Conservation (phyloP, 2,329 filamentous ascomycete genomes). For the Sordariomycetes sp. region DNA sequence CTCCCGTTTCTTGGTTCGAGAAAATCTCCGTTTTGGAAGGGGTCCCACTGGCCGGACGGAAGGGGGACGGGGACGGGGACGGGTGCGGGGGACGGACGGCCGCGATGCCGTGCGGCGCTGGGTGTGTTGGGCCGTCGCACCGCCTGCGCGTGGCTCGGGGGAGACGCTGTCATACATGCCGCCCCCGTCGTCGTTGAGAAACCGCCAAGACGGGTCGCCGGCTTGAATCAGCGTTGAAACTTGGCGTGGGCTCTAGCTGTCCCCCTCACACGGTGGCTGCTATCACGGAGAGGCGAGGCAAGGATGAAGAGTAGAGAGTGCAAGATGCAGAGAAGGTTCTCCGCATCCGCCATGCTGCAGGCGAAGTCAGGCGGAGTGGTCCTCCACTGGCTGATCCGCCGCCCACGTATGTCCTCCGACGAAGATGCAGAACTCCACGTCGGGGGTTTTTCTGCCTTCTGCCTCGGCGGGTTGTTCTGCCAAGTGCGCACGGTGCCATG, state of each 20-base stretch:
- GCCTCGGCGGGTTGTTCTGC: no score
- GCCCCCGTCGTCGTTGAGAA: not conserved
- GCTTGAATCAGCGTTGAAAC: not conserved
- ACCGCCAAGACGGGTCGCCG: not conserved
- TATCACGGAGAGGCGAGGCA: no score
- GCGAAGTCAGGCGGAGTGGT: not conserved
- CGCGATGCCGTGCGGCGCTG: no score
- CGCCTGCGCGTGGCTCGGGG: not conserved
- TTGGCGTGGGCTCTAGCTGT: no score
- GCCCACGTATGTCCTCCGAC: not conserved
- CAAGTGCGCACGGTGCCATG: no score
- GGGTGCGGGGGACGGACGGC: no score
- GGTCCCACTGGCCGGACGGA: no score
- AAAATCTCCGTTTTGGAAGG: no score
- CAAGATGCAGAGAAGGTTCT: no score
- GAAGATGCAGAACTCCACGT: not conserved
- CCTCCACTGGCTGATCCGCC: not conserved
- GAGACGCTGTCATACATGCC: not conserved
- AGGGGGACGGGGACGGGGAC: no score
- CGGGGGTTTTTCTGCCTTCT: not conserved
- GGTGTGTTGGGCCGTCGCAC: not conserved
- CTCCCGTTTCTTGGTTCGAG: no score
- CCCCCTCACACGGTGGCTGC: not conserved
- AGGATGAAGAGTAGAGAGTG: no score
- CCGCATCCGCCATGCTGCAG: not conserved